Percentiles rank a stretch among this genome's conserved stretches.
Evolutionary conservation across 2,329 filamentous ascomycete species (phyloP).

Genomic region (Emydomyces testavorans): DNA sequence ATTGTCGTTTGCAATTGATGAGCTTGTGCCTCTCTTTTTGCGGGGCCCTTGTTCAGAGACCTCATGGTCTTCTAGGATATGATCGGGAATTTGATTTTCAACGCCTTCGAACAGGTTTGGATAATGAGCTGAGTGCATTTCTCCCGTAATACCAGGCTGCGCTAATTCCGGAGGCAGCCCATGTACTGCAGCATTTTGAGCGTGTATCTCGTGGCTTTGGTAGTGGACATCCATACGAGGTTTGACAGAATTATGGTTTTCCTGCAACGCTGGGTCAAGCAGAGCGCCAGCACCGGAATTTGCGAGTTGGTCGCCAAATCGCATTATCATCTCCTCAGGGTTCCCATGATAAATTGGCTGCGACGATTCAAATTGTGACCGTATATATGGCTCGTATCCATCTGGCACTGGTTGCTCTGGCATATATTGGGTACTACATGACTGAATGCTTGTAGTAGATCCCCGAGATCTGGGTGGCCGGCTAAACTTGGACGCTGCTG

Average conservation of each 20-base stretch:
- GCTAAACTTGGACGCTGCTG: constrained; percentile 29
- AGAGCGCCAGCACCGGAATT: constrained; percentile 28
- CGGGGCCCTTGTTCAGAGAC: constrained; percentile 34
- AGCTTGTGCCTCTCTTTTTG: constrained; percentile 38
- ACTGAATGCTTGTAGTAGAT: constrained; percentile 39
- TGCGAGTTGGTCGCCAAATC: constrained; percentile 34
- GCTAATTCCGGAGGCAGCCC: constrained; percentile 28
- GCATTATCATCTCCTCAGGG: constrained; percentile 38
- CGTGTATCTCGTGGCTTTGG: constrained; percentile 26
- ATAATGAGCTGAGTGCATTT: constrained; percentile 29
- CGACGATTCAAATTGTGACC: constrained; percentile 25
- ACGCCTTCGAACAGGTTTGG: constrained; percentile 33
- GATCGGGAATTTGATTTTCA: constrained; percentile 34
- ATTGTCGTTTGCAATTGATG: constrained; percentile 39
- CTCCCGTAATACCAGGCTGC: constrained; percentile 22
- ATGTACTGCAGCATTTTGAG: constrained; percentile 28
- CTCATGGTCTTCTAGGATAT: constrained; percentile 32
- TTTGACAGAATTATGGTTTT: constrained; percentile 27
- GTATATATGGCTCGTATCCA: constrained; percentile 31
- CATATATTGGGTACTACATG: constrained; percentile 36
- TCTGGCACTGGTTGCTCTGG: constrained; percentile 34
- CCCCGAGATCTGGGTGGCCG: constrained; percentile 37
- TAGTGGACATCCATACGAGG: constrained; percentile 30
- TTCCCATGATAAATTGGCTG: constrained; percentile 31
- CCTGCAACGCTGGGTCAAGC: constrained; percentile 31